Base-by-base conservation (phyloP, 2,329 filamentous ascomycete genomes). In the Colletotrichum sp. region DNA sequence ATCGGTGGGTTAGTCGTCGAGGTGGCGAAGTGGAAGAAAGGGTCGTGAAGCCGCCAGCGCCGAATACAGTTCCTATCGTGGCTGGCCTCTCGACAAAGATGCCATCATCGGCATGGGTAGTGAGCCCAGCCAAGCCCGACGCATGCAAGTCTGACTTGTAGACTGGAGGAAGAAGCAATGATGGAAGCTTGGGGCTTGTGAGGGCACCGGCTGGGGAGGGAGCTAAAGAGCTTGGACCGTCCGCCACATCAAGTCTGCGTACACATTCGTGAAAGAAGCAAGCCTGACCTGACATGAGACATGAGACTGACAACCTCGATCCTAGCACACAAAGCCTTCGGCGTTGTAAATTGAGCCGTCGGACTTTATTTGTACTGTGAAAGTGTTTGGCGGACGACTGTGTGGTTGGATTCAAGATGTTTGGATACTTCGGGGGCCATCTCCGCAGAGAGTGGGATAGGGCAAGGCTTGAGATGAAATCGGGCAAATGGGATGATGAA, bases 221-320 rank as follows among this genome's bases (percentile, higher is more conserved):
- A 28, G 36, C 63, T 68, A 71, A n/a, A 68, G 70, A 73, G 70
- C 69, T 73, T 73, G 43, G 73, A 36, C 34, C 69, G 43, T 57
- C 70, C 32, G 55, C 55, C 63, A 34, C 57, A 26, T 26, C 26
- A 52, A 13, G 65, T 59, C 13, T 36, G n/a, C 4, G n/a, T 34
- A 57, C 26, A 34, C 65, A 36, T 30, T 18, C 14, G 16, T 7
- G 24, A 26, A 61, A 61, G 32, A 69, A 61, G 52, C 55, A 60
- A 69, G 66, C 13, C 67, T 69, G 67, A 69, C 34, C 67, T 60
- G 64, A 52, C 26, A 52, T 52, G 34, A 24, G 48, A 39, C 14
- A 52, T 52, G 16, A 24, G 48, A 39, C 14, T 18, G 66, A 36
- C 66, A 59, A 30, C 48, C 66, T 36, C n/a, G 21, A 28, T 28